Evolutionary conservation across 2,329 filamentous ascomycete species (phyloP), one percentile per base, ranked within the genome.

Genomic region (Grosmannia serpens): DNA sequence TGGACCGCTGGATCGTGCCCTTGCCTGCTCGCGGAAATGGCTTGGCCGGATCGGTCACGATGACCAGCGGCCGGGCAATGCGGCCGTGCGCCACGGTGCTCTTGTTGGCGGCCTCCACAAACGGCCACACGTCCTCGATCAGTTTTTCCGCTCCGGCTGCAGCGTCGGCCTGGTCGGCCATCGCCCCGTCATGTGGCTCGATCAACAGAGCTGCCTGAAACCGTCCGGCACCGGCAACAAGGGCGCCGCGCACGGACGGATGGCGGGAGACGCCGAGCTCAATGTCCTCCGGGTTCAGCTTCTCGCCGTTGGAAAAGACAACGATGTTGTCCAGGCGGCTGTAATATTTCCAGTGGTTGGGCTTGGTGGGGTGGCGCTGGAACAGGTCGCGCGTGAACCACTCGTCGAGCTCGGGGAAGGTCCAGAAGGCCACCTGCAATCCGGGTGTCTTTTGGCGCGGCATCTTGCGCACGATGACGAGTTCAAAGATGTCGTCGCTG

Each of bases 261-360:
- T 78, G 75, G 13, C 65, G 66, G 8, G 64, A 60, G 2, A 80
- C 64, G 17, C 68, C 69, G 0, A 66, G 62, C 61, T 79, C 77
- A 38, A 78, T 74, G 2, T 68, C 70, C 4, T 75, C 66, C 0
- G 76, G 75, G 60, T 81, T 80, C 8, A 79, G 63, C 64, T 80
- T 80, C 66, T 79, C 75, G 31, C 77, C 77, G 53, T 75, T 78
- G 2, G 72, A 74, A 41, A 81, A 73, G 17, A 80, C 76, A 20
- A 80, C 74, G 51, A 80, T 67, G 60, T 77, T 74, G 59, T 80
- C 77, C 0, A 66, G 61, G n/a, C 71, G 65, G 27, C 70, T 68
- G 15, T 65, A 61, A 53, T 69, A 68, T 27, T 66, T 59, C 70
- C 70, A 77, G 60, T 72, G 66, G 47, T 74, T 61, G 0, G 69